phyloP scores from a whole-genome alignment of 306 rosid genomes.

The Prunus salicina region DNA sequence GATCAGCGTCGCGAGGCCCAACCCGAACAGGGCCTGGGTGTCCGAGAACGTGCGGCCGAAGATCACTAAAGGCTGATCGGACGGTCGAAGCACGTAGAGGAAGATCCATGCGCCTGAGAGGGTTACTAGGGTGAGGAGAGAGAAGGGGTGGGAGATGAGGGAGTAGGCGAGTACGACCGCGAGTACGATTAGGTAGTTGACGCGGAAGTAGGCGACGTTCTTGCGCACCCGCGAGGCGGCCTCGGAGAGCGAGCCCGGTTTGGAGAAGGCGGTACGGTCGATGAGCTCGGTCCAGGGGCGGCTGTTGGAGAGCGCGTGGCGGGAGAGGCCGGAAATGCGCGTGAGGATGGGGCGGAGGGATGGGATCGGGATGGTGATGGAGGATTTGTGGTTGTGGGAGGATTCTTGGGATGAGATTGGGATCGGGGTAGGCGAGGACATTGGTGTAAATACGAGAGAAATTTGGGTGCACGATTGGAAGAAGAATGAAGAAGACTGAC shows the following conservation, averaged over 20 bases:
- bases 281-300: conserved; percentile 43
- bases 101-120: conserved; percentile 43
- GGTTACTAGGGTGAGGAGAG: conserved; percentile 26
- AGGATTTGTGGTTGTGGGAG: conserved; percentile 10
- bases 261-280: conserved; percentile 41
- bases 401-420: conserved; percentile 5
- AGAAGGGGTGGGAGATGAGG: conserved; percentile 42
- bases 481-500: not conserved
- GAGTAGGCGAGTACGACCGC: conserved; percentile 27
- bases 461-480: not conserved
- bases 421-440: not conserved
- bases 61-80: conserved; percentile 36
- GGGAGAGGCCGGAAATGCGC: conserved; percentile 26
- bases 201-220: conserved; percentile 39
- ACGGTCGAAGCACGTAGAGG: conserved; percentile 35
- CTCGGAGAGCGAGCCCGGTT: conserved; percentile 34
- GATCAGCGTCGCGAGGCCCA: conserved; percentile 23
- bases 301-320: conserved; percentile 25
- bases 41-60: conserved; percentile 20
- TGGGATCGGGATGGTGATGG: conserved; percentile 1
- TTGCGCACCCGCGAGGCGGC: conserved; percentile 41
- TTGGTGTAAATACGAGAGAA: conserved; percentile 1
- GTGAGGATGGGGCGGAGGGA: conserved; percentile 24
- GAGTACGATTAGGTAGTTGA: conserved; percentile 42
- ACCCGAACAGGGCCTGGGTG: conserved; percentile 20